Evolutionary conservation across 805 yeast genomes (phyloP), one percentile per base, ranked within the genome.

Genomic region (Tetrapisispora fleetii): DNA sequence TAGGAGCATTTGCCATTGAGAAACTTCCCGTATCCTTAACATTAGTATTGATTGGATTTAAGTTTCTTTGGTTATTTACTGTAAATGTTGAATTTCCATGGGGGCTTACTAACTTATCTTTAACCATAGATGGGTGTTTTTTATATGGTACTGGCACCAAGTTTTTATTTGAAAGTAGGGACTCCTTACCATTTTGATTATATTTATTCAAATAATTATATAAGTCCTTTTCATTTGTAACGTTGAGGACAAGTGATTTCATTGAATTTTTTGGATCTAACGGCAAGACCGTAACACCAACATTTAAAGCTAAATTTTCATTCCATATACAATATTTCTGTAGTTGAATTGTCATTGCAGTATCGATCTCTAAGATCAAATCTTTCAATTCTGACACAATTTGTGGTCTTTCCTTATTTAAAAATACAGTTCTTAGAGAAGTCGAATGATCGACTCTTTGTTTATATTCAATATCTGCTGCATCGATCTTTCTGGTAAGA

Each of bases 261-360:
- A 91, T 81, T 5, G 96, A 82, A 37, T 60, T 60, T 48, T 75
- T 75, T 18, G 70, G 58, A 41, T 76, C 70, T 44, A 91, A 68
- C 2, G 98, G 98, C 43, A 84, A 71, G 5, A 93, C 74, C 51
- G 85, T 79, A 38, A 89, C 84, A 27, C 97, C 98, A 18, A 85
- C 75, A 59, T 90, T 89, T 69, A 93, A 76, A 17, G 86, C 75
- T 49, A 85, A 74, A 19, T 87, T 85, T 67, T 91, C 98, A 46
- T 81, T 78, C 75, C 87, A 84, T 30, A 91, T 85, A 3, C 97
- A 83, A 64, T 83, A 91, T 61, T 89, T 88, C 58, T 86, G 91
- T 48, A 93, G 71, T 66, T 91, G 96, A 46, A 90, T 79, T 52
- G 87, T 79, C 74, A 91, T 71, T 10, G 97, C 98, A 44, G 87